phyloP scores from a whole-genome alignment of 1,284 basidiomycete genomes.

The Chondrostereum purpureum region DNA sequence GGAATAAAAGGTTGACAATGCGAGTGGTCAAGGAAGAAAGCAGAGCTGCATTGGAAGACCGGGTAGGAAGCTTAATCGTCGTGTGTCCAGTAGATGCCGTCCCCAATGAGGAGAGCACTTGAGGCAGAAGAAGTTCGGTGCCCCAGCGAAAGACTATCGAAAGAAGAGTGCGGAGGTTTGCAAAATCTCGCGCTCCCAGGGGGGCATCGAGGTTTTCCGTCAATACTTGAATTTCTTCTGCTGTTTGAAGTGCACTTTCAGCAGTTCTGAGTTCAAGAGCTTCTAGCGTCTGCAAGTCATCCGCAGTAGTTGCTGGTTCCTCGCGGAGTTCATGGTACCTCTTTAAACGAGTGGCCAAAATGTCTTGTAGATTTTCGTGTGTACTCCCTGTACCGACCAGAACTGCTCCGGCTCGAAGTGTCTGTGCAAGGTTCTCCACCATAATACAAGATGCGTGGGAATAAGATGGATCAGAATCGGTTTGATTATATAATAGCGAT shows the following conservation, averaged over 20 bases:
- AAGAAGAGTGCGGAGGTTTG: constrained; percentile 52
- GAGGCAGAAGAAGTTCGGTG: constrained; percentile 42
- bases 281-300: constrained; percentile 26
- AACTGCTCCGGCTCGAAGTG: neutral
- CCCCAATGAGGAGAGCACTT: constrained; percentile 38
- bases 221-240: constrained; percentile 49
- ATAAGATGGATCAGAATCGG: too few relatives aligned
- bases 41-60: constrained; percentile 33
- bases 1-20: constrained; percentile 45
- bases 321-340: constrained; percentile 32
- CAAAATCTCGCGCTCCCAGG: constrained; percentile 62
- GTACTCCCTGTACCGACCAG: neutral
- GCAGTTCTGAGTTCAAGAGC: constrained; percentile 49
- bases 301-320: constrained; percentile 12
- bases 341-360: constrained; percentile 32
- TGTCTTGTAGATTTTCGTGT: constrained; percentile 27
- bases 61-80: constrained; percentile 38
- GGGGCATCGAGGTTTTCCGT: constrained; percentile 18
- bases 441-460: neutral
- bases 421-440: neutral
- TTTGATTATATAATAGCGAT: too few relatives aligned
- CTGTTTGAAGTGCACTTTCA: constrained; percentile 43
- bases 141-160: constrained; percentile 70
- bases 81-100: constrained; percentile 21
- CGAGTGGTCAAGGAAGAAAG: constrained; percentile 37